Conservation (phyloP, 1,284 basidiomycete genomes). For the Melampsora larici-populina region DNA sequence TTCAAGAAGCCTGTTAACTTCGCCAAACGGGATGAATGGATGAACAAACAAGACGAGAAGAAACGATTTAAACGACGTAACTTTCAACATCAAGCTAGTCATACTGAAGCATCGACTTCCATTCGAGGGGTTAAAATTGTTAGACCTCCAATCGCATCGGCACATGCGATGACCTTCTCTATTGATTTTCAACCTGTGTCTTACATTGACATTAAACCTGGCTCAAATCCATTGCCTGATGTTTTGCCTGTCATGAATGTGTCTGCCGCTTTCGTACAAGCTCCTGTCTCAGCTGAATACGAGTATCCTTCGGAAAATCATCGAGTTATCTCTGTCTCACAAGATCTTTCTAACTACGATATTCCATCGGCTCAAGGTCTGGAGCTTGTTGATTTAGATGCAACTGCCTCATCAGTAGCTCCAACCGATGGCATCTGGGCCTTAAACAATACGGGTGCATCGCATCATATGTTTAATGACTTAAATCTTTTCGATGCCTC, state of each 20-base stretch:
- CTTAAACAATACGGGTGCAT: neutral
- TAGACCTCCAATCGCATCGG: neutral
- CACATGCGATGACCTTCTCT: neutral
- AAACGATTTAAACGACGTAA: neutral
- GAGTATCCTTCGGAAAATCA: no score
- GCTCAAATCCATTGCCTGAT: neutral
- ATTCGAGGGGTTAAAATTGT: neutral
- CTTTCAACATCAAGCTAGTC: neutral
- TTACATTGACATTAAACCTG: neutral
- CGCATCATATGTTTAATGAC: constrained; percentile 17
- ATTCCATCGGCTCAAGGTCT: neutral
- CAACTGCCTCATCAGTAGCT: neutral
- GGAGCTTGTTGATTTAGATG: neutral
- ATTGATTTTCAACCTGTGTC: neutral
- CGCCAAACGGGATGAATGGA: neutral
- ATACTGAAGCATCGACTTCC: no score
- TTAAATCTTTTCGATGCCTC: neutral
- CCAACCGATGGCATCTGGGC: neutral
- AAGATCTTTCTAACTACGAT: neutral
- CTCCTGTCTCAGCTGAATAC: no score
- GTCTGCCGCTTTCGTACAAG: neutral
- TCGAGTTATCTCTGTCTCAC: no score
- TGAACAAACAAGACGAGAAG: no score
- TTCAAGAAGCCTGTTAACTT: neutral
- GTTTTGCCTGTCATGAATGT: neutral